Conservation (phyloP, 345 rosid genomes). For the Excoecaria agallocha region DNA sequence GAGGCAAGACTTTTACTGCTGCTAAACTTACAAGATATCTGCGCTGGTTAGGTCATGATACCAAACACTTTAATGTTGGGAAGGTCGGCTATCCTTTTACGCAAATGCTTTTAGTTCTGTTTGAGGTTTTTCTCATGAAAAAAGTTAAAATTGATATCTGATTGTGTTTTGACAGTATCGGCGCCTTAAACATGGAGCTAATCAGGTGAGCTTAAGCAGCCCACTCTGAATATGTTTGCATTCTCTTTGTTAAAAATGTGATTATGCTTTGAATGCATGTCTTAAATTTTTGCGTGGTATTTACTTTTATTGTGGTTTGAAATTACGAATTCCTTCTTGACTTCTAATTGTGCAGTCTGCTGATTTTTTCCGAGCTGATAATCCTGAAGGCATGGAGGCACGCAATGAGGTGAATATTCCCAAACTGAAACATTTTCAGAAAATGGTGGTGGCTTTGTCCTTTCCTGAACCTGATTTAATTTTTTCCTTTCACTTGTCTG, state of each 20-base stretch:
- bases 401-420: constrained; percentile 77
- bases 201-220: constrained; percentile 53
- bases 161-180: constrained; percentile 69
- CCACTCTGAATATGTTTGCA: background rate
- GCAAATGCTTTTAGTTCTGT: constrained; percentile 6
- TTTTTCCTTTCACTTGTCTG: background rate
- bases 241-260: background rate
- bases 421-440: constrained; percentile 8
- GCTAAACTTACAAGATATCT: constrained; percentile 96
- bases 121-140: background rate
- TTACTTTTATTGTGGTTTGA: background rate
- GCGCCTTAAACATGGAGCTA: constrained; percentile 93
- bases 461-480: background rate
- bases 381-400: constrained; percentile 97
- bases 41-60: constrained; percentile 98
- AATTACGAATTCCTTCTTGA: constrained; percentile 2
- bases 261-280: background rate
- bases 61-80: constrained; percentile 99
- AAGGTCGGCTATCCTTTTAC: constrained; percentile 50
- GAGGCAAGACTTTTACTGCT: constrained; percentile 98
- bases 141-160: background rate
- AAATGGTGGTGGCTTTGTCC: background rate
- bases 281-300: background rate
- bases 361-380: constrained; percentile 96
- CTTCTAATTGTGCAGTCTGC: constrained; percentile 62